A percentile compares a stretch with the other conserved stretches of the same genome.
Evolutionary conservation across 2,329 filamentous ascomycete species (phyloP).

Genomic region (Neoascochyta sp.): DNA sequence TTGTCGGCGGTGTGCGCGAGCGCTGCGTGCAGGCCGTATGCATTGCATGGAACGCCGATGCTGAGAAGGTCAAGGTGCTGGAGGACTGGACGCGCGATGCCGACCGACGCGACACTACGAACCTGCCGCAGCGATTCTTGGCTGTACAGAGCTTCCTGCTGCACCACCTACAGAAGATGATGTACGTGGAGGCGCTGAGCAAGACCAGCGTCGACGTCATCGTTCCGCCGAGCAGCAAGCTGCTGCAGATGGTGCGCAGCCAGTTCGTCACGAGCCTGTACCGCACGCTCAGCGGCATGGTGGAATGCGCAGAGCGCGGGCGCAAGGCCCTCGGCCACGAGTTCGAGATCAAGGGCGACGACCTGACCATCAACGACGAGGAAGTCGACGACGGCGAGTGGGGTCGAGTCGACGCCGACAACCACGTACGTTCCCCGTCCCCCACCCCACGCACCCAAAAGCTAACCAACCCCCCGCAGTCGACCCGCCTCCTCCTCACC

Average conservation of each 20-base stretch:
- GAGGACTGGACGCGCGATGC: conserved; percentile 88
- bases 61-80: conserved; percentile 84
- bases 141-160: conserved; percentile 81
- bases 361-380: conserved; percentile 39
- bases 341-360: conserved; percentile 52
- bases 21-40: conserved; percentile 81
- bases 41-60: conserved; percentile 88
- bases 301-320: conserved; percentile 86
- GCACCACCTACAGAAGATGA: conserved; percentile 85
- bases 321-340: conserved; percentile 59
- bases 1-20: conserved; percentile 78
- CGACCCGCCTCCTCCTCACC: conserved; percentile 88
- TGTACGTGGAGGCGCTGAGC: conserved; percentile 83
- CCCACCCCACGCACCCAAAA: background rate
- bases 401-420: conserved; percentile 34
- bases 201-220: conserved; percentile 79
- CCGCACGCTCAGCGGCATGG: conserved; percentile 90
- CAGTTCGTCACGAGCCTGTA: conserved; percentile 94
- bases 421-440: conserved; percentile 28
- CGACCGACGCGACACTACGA: conserved; percentile 81
- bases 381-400: conserved; percentile 25
- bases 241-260: conserved; percentile 83
- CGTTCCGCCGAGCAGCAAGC: conserved; percentile 76
- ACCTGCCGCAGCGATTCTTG: conserved; percentile 82
- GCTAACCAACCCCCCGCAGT: conserved; percentile 49